Evolutionary conservation across 2,329 filamentous ascomycete species (phyloP), one percentile per base, ranked within the genome.

Genomic region (Paraphaeosphaeria minitans): DNA sequence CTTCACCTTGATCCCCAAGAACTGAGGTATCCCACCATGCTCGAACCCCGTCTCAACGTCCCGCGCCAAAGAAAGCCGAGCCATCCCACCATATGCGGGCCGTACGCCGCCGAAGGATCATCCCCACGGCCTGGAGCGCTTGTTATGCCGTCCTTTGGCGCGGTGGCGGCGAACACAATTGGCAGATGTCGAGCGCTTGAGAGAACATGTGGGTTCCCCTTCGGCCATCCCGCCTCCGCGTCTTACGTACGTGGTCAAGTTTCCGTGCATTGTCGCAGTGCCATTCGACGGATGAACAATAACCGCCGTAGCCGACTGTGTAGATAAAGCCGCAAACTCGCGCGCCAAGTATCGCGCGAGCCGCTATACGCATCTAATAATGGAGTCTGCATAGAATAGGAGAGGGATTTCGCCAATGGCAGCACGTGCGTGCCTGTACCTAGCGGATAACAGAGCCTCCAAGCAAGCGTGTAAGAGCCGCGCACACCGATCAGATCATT

Each of bases 151-250:
- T 31, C 10, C 9, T 39, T 50, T 19, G 33, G 47, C 29, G 47
- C 47, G 39, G 37, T 8, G 16, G 29, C 35, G 33, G 48, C 9
- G 19, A 13, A n/a, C 37, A 3, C n/a, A 53, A 43, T 8, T 27
- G 37, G 50, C 50, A 42, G 50, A 24, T 31, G 22, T 35, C 37
- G 37, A 53, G 50, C 37, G 50, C 50, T 43, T 43, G 39, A 43
- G 37, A 33, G 50, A 53, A 53, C 50, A n/a, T 42, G 50, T 53
- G 37, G 50, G 50, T 24, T 41, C 29, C 9, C 10, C n/a, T 19
- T 31, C 14, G 22, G 37, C 24, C 24, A 53, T 53, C 19, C 50
- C 37, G 50, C 31, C 24, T n/a, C 37, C 50, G 22, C 50, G 50
- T 35, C 22, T 35, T 24, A 43, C 24, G 35, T 22, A 29, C 33